Evolutionary conservation across 2,329 filamentous ascomycete genomes (phyloP).

Genomic region (Mollisiaceae sp.): DNA sequence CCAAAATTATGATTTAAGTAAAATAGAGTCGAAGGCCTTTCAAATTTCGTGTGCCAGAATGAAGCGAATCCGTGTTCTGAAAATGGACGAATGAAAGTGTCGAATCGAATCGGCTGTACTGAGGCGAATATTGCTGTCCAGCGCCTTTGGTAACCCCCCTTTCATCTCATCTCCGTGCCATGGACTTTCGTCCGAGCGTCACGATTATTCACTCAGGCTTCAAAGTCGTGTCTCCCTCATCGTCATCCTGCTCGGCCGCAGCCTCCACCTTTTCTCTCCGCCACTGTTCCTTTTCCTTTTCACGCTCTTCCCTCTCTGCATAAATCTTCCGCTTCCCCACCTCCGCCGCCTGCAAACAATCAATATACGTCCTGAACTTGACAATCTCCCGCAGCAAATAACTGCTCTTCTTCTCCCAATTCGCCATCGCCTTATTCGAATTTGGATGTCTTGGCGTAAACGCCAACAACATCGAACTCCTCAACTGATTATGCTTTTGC

Average conservation of each 20-base stretch:
- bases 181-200: neutral
- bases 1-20: neutral
- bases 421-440: conserved; percentile 82
- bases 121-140: neutral
- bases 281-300: conserved; percentile 24
- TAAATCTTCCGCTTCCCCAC: conserved; percentile 72
- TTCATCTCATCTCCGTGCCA: no score
- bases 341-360: conserved; percentile 76
- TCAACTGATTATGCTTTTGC: conserved; percentile 84
- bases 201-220: conserved; percentile 17
- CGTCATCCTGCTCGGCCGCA: conserved; percentile 31
- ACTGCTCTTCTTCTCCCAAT: conserved; percentile 96
- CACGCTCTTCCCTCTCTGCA: conserved; percentile 54
- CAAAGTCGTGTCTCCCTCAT: conserved; percentile 33
- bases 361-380: conserved; percentile 95
- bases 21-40: neutral
- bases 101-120: neutral
- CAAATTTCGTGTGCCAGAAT: neutral
- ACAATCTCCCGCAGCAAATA: conserved; percentile 93
- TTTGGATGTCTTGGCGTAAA: conserved; percentile 87
- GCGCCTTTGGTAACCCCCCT: neutral
- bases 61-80: conserved; percentile 3
- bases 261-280: conserved; percentile 28
- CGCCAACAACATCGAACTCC: conserved; percentile 84
- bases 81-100: neutral